These are phyloP conservation scores for Aspergillus carlsbadensis DNA, from an alignment of 495 filamentous ascomycete species.

Conservation along the genomic window DNA sequence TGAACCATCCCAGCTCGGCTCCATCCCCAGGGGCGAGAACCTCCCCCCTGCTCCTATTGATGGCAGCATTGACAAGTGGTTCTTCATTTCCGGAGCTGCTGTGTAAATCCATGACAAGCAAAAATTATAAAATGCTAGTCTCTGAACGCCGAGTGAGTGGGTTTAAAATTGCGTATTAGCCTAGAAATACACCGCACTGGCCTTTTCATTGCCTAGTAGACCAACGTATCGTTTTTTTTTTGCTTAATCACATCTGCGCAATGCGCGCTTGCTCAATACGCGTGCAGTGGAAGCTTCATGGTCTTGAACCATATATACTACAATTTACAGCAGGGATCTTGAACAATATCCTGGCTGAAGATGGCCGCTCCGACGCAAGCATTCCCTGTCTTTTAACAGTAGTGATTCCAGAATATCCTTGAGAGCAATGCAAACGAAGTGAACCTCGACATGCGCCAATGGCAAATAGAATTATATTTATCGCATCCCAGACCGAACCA, in stretches of 20 bases:
- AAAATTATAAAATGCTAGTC: constrained; percentile 22
- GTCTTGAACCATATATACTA: too few species aligned
- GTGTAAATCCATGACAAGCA: constrained; percentile 53
- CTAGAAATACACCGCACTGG: constrained; percentile 9
- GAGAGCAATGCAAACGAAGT: too few species aligned
- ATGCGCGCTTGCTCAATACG: too few species aligned
- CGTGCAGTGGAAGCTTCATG: too few species aligned
- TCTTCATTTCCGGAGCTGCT: constrained; percentile 99
- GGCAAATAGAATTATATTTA: not conserved
- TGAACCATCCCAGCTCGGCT: constrained; percentile 61
- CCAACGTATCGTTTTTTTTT: not conserved
- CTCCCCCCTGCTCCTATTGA: constrained; percentile 86
- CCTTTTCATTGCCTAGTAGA: not conserved
- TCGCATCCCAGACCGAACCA: too few species aligned
- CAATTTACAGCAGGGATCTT: too few species aligned
- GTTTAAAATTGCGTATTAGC: constrained; percentile 2
- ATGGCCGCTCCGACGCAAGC: too few species aligned
- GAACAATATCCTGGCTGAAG: too few species aligned
- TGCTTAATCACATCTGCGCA: too few species aligned
- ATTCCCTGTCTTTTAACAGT: too few species aligned
- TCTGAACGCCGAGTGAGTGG: constrained; percentile 12
- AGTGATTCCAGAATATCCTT: too few species aligned
- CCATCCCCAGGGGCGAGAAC: constrained; percentile 71
- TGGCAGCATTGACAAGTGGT: constrained; percentile 99
- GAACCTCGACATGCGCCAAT: too few species aligned